Evolutionary conservation across 2,329 filamentous ascomycete genomes (phyloP), one percentile per base, ranked within the genome.

Genomic region (Myrmaecium sp.): DNA sequence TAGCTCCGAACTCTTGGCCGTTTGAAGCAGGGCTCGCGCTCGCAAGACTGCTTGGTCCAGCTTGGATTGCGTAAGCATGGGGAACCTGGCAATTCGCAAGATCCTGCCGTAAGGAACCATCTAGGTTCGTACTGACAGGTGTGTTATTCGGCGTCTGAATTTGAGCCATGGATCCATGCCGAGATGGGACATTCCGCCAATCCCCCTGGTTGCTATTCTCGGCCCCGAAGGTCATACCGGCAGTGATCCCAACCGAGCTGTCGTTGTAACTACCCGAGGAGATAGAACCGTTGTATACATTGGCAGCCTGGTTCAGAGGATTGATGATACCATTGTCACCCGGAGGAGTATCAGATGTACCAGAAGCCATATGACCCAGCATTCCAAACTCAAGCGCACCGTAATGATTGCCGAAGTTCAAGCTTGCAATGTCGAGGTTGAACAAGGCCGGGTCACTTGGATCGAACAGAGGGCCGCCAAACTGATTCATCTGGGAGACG

Each of bases 321-420:
- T 45, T 49, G 29, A 50, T 43, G 35, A 48, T 33, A 28, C 34
- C 40, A 22, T 41, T 49, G 32, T 89, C 80, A 29, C 71, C 70
- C 4, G 76, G 69, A 5, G 76, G 72, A 10, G 73, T 79, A 39
- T 89, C 80, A n/a, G 73, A 77, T 9, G 80, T 77, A 9, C 79
- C 79, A n/a, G 79, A 82, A 32, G 81, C 82, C 79, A 98, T 92
- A 49, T 95, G 86, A 15, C 82, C 83, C 0, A 98, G 68, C 69
- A 95, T 94, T 28, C 83, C 79, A 49, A 95, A 94, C 51, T 95
- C 89, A 50, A 93, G 65, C 11, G 84, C 86, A 33, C 84, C 86
- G 46, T 95, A 98, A 36, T 92, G 82, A 46, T 89, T 95, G 30
- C 83, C 84, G 50, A 95, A 98, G 48, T 89, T 89, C 47, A 94